Conservation (phyloP, 2,329 filamentous ascomycete genomes). For the Ustilaginoidea virens region DNA sequence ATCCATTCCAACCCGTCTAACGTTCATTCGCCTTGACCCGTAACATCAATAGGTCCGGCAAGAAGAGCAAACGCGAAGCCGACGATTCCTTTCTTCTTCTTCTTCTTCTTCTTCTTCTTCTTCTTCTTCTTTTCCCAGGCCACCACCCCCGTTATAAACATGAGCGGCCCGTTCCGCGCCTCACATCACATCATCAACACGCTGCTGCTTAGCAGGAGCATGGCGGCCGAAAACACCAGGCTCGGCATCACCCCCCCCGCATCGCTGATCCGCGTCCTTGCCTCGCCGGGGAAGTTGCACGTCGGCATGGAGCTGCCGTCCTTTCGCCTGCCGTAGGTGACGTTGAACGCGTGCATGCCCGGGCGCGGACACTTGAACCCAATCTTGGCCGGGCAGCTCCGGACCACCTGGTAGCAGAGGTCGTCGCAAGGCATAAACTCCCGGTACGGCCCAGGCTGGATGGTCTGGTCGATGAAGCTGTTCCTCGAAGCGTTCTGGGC, state of each 20-base stretch:
- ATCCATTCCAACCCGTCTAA: no score
- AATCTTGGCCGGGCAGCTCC: slow-evolving; percentile 65
- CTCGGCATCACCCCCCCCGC: slow-evolving; percentile 7
- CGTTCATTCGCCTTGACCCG: no score
- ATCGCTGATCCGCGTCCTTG: slow-evolving; percentile 14
- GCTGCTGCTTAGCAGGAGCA: neutral
- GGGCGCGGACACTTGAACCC: slow-evolving; percentile 57
- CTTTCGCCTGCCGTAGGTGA: slow-evolving; percentile 19
- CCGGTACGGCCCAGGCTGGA: slow-evolving; percentile 81
- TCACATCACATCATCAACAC: neutral
- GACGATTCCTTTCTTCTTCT: no score
- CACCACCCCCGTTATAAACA: no score
- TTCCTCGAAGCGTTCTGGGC: slow-evolving; percentile 44
- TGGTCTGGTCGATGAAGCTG: slow-evolving; percentile 49
- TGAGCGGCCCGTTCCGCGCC: no score
- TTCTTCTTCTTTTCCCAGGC: no score
- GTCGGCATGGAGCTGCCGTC: slow-evolving; percentile 11
- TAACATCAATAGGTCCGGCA: no score
- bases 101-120: no score
- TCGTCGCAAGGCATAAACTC: slow-evolving; percentile 82
- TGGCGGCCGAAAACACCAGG: slow-evolving; percentile 2
- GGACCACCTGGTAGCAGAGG: slow-evolving; percentile 73
- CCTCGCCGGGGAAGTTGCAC: slow-evolving; percentile 24
- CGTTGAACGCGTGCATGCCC: slow-evolving; percentile 16
- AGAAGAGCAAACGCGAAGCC: no score